Evolutionary conservation across 345 rosid species (phyloP).

Genomic region (Salix dunnii): DNA sequence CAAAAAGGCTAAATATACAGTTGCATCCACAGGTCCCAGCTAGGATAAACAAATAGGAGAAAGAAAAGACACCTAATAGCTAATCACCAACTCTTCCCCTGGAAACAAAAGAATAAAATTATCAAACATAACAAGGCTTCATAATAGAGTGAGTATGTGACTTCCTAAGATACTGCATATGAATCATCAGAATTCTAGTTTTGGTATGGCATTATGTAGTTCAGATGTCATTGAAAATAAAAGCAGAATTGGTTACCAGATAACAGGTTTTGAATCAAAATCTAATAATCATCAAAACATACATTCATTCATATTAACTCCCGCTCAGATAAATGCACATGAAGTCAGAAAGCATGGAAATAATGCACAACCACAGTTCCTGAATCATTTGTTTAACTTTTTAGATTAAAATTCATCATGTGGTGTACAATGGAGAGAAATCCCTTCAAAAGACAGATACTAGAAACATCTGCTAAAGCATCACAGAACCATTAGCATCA

Average conservation of each 20-base stretch:
- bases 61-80: not conserved
- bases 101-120: not conserved
- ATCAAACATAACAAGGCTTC: not conserved
- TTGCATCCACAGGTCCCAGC: not conserved
- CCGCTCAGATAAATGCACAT: not conserved
- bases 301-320: not conserved
- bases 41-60: not conserved
- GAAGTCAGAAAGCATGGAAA: not conserved
- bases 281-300: not conserved
- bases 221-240: not conserved
- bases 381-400: not conserved
- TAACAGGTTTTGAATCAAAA: not conserved
- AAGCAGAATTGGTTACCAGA: not conserved
- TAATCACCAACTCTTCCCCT: not conserved
- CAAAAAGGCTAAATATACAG: not conserved
- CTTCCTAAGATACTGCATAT: not conserved
- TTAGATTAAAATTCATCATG: not conserved
- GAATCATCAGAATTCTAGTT: constrained; percentile 1
- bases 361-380: not conserved
- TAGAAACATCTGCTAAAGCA: not conserved
- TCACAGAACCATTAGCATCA: not conserved
- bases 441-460: not conserved
- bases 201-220: not conserved
- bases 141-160: not conserved
- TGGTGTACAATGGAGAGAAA: not conserved